Conservation (phyloP, 2,329 filamentous ascomycete species). For the Ceratocystis albifundus region DNA sequence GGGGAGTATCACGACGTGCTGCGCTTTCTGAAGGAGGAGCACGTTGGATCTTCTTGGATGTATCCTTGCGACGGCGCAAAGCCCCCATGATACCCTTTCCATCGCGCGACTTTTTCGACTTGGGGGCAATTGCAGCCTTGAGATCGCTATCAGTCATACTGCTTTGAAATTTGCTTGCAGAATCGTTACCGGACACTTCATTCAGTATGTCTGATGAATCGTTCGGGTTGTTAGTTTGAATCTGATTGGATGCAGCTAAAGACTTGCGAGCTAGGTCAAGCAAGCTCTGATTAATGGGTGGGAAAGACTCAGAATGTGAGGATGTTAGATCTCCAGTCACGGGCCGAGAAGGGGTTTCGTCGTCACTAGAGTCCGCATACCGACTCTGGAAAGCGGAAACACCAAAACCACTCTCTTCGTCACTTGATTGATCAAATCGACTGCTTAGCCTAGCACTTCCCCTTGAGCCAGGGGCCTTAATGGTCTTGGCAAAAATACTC, state of each 20-base stretch:
- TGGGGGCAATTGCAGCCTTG: conserved; percentile 25
- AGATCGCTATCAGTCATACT: background rate
- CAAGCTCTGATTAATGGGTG: conserved; percentile 7
- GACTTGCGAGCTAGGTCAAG: conserved; percentile 12
- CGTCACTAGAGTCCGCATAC: conserved; percentile 57
- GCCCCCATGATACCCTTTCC: conserved; percentile 41
- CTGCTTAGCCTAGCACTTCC: conserved; percentile 30
- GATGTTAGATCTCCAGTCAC: background rate
- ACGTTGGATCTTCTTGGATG: conserved; percentile 43
- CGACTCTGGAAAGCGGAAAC: conserved; percentile 33
- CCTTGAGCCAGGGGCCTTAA: conserved; percentile 26
- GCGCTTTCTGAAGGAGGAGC: conserved; percentile 43
- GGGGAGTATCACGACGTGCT: conserved; percentile 49
- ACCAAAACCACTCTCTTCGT: conserved; percentile 40
- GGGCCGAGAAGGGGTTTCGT: conserved; percentile 30
- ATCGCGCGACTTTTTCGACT: conserved; percentile 24
- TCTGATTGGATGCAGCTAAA: conserved; percentile 8
- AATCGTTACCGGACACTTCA: conserved; percentile 19
- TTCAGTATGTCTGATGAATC: background rate
- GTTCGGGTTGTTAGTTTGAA: conserved; percentile 25
- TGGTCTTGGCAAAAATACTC: conserved; percentile 34
- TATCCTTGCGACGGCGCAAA: conserved; percentile 50
- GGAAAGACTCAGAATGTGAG: background rate
- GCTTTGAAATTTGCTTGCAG: background rate
- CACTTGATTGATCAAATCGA: conserved; percentile 62